A percentile compares a stretch with the other conserved stretches of the same genome.
Conservation (phyloP, 2,329 filamentous ascomycete species). For the Curvularia sp. region DNA sequence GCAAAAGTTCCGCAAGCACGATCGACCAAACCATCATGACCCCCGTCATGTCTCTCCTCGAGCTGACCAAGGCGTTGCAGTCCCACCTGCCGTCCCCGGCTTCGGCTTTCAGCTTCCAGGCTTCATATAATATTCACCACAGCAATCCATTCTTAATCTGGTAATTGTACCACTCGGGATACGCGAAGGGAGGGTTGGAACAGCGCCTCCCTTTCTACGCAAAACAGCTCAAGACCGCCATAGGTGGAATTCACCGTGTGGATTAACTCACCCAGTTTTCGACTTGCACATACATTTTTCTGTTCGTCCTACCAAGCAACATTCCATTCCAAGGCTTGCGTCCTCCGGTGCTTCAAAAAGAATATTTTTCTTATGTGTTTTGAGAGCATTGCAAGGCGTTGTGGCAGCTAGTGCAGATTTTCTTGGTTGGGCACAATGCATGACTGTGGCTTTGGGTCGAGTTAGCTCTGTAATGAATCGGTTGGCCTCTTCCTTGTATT, state of each 20-base stretch:
- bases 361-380: conserved; percentile 3
- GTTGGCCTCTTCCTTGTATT: not conserved
- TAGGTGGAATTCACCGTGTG: not conserved
- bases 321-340: not conserved
- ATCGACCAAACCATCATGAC: conserved; percentile 35
- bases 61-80: conserved; percentile 54
- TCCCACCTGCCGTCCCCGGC: conserved; percentile 61
- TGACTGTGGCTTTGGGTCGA: not conserved
- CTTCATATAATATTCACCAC: conserved; percentile 21
- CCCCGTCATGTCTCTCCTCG: conserved; percentile 45
- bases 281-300: conserved; percentile 8
- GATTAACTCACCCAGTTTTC: conserved; percentile 1
- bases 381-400: conserved; percentile 35
- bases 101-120: conserved; percentile 60
- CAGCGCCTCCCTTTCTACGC: not conserved
- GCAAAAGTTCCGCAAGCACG: conserved; percentile 39
- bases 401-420: conserved; percentile 9
- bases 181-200: not conserved
- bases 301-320: not conserved
- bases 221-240: not conserved
- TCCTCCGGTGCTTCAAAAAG: not conserved
- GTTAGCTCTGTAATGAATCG: not conserved
- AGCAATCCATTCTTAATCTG: not conserved
- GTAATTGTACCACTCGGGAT: not conserved
- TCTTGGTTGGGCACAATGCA: not conserved